phyloP scores from a whole-genome alignment of 495 filamentous ascomycete species.

The Amorphotheca resinae region DNA sequence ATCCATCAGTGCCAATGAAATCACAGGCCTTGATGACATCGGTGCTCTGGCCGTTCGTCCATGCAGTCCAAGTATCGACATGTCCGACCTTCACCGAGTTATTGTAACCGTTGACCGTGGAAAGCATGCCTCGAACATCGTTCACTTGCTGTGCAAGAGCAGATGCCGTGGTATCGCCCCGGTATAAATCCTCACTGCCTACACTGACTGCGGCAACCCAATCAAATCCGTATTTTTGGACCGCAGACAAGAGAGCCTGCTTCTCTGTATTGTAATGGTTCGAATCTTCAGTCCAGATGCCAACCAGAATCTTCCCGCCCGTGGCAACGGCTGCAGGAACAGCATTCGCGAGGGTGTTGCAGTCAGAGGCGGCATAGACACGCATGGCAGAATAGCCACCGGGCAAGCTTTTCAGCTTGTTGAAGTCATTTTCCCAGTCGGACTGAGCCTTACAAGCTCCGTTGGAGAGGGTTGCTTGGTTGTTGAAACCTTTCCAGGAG shows the following conservation, averaged over 20 bases:
- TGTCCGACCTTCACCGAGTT: conserved; percentile 56
- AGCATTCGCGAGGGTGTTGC: conserved; percentile 44
- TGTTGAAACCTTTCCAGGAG: conserved; percentile 67
- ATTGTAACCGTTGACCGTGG: conserved; percentile 13
- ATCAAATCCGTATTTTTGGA: conserved; percentile 44
- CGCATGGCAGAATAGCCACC: conserved; percentile 62
- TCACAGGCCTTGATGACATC: conserved; percentile 58
- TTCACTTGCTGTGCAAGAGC: conserved; percentile 17
- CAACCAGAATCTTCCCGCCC: conserved; percentile 60
- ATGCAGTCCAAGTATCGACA: conserved; percentile 84
- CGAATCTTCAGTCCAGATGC: conserved; percentile 63
- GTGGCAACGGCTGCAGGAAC: conserved; percentile 70
- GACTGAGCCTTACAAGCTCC: conserved; percentile 47
- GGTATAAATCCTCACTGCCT: conserved; percentile 82
- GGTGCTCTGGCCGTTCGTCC: conserved; percentile 57
- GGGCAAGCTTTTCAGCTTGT: conserved; percentile 49
- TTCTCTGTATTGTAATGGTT: conserved; percentile 53
- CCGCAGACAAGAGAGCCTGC: conserved; percentile 49
- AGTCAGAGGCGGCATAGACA: conserved; percentile 35
- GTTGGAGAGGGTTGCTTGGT: conserved; percentile 48
- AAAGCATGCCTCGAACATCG: conserved; percentile 17
- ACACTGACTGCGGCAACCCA: conserved; percentile 76
- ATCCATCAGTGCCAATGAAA: conserved; percentile 67
- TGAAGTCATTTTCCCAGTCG: conserved; percentile 64
- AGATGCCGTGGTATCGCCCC: conserved; percentile 29